These are phyloP conservation scores for Colletotrichum agaves DNA, from an alignment of 2,329 filamentous ascomycete species.

Conservation along the genomic window DNA sequence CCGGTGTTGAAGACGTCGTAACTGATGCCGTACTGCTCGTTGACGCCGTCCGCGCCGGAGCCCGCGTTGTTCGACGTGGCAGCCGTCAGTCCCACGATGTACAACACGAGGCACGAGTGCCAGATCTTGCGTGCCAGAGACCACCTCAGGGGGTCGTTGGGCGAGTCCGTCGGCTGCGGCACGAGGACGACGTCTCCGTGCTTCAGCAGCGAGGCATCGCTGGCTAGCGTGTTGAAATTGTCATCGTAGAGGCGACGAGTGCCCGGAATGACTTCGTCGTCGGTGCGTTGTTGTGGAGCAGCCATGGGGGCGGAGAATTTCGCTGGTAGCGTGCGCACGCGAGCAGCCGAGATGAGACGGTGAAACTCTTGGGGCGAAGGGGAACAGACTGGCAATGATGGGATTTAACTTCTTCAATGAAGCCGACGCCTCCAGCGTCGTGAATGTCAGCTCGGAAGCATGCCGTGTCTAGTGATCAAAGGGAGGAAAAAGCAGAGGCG, in stretches of 20 bases:
- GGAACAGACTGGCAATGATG: background rate
- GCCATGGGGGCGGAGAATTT: conserved; percentile 21
- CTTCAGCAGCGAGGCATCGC: conserved; percentile 36
- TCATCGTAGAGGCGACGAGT: conserved; percentile 34
- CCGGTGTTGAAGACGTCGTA: conserved; percentile 65
- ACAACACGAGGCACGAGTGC: conserved; percentile 62
- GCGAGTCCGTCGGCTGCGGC: conserved; percentile 63
- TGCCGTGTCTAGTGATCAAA: conserved; percentile 7
- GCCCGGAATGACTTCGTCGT: conserved; percentile 30
- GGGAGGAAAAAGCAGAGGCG: background rate
- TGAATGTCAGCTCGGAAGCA: conserved; percentile 28
- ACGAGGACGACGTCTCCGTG: conserved; percentile 60
- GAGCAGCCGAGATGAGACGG: background rate
- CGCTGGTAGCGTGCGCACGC: background rate
- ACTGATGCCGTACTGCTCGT: conserved; percentile 60
- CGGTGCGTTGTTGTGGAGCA: conserved; percentile 18
- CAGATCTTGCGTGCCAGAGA: conserved; percentile 56
- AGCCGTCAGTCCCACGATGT: conserved; percentile 64
- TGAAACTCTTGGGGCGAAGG: background rate
- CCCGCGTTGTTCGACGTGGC: conserved; percentile 67
- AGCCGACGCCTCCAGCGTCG: conserved; percentile 37
- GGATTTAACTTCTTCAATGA: conserved; percentile 21
- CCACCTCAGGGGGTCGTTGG: conserved; percentile 66
- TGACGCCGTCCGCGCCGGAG: conserved; percentile 60
- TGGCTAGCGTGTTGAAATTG: conserved; percentile 12